Evolutionary conservation across 306 rosid species (phyloP), one percentile per base, ranked within the genome.

Genomic region (Dicorynia guianensis): DNA sequence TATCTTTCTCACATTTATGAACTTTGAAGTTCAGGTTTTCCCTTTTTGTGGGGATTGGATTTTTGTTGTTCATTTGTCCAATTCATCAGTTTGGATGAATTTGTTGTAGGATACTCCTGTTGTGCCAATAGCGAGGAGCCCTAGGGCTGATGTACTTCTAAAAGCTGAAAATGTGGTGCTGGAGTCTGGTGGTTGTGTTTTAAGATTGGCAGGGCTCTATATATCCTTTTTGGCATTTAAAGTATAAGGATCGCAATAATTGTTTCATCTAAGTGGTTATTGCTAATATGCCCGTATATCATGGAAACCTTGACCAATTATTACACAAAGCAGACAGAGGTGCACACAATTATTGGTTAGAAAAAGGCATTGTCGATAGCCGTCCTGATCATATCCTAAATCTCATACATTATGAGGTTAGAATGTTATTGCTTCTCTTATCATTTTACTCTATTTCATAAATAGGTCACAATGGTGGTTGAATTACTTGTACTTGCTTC

Each of bases 131-230:
- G 99, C 97, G 79, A 95, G 88, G 84, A 87, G 83, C 82, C 93
- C 97, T 19, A 86, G 97, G 75, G 77, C 83, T 1, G 99, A 92
- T 63, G 80, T 89, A 52, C 97, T 95, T 77, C 89, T 90, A 38
- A 87, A 84, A 64, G 89, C 93, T 14, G 99, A 95, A 84, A 89
- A 82, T 7, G 88, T 85, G 34, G 97, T 92, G 74, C 69, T 86
- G 44, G 97, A 86, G 77, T 77, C 55, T 72, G 92, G 91, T 30
- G 97, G 99, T 7, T 91, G 93, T 81, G 88, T 95, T 68, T 85
- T 92, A 64, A 87, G 97, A 86, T 84, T 95, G 89, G 96, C 96
- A 7, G 99, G 96, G 69, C 97, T 95, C 72, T 95, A 95, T 85
- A 93, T 90, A 93, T 93, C 98, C 98, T 89, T 87, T 71, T 54